Evolutionary conservation across 306 rosid species (phyloP), one percentile per base, ranked within the genome.

Genomic region (Benincasa hispida): DNA sequence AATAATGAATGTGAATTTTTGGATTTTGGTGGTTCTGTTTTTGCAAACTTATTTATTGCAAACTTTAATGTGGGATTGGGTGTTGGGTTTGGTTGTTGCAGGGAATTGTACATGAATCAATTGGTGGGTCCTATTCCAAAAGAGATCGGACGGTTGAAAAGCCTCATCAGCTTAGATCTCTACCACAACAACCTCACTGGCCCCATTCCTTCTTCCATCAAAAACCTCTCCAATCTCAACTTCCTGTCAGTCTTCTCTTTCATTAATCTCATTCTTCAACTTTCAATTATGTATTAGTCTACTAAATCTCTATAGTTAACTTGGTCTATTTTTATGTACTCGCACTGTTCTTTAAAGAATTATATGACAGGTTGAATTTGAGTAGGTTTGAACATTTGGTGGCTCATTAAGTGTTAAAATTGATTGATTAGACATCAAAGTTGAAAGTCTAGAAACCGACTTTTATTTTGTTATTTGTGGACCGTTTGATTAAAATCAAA

Each of bases 131-230:
- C 88, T 3, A 85, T 92, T 78, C 98, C 96, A 27, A 84, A 82
- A 76, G 87, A 90, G 57, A 77, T 92, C 45, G 96, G 96, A 85
- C 82, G 83, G 45, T 75, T 92, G 73, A 90, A 83, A 85, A 87
- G 83, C 84, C 87, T 92, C 42, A 76, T 90, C 35, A 92, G 98
- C 85, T 84, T 92, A 87, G 98, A 92, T 83, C 90, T 92, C 67
- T 90, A 89, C 80, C 83, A 82, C 86, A 92, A 92, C 50, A 87
- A 87, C 81, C 92, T 92, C 62, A 82, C 90, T 51, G 91, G 85
- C 24, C 5, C 85, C 48, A 90, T 92, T 73, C 98, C 98, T 59
- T 3, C 86, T 37, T 79, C 89, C 9, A 87, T 92, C 59, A 87
- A 92, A 66, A 90, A 82, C 54, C 94, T 92, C 83, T 81, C 90